Base-by-base conservation (phyloP, 176 grass and related monocot species). In the Areca catechu region DNA sequence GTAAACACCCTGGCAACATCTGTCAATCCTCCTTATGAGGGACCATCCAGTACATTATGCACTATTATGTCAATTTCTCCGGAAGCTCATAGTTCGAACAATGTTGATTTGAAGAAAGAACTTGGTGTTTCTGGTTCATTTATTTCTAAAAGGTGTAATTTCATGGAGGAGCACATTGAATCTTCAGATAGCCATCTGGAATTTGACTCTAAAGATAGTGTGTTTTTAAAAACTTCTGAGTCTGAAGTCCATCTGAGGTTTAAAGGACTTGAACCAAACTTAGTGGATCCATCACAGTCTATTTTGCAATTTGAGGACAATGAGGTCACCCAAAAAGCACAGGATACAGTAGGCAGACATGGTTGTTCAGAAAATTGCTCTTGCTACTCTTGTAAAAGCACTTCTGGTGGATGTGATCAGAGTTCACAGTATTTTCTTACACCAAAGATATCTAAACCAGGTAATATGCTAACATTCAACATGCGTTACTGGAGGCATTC, bases 151-250 rank as follows among this genome's bases (percentile, higher is more conserved):
- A 54, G 52, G 10, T 5, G 20, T 34, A 54, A 54, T 20, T 54
- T 67, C 14, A 55, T 67, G n/a, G 51, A 53, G 48, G 80, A 80
- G 22, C 59, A 72, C 58, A 64, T 27, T n/a, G 67, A 75, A 55
- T 75, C 48, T 29, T 85, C 75, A 73, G 63, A 69, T 71, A 64
- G 48, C 56, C 63, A 74, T 20, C 62, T 69, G 59, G 81, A 85
- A 66, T 58, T 64, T 79, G 71, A 70, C 56, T 18, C 9, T 28
- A 73, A 30, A 57, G 82, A 76, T 4, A 21, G 21, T 62, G 72
- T 60, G 29, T 50, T 82, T 63, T 52, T 73, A 16, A 82, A 70
- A 90, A 74, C 68, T 58, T 70, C 58, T 61, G 78, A 76, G 76
- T 69, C 67, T 73, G 84, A 20, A 49, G 22, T 23, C 51, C 25